Conservation (phyloP, 495 filamentous ascomycete species). For the Neurospora sp. region DNA sequence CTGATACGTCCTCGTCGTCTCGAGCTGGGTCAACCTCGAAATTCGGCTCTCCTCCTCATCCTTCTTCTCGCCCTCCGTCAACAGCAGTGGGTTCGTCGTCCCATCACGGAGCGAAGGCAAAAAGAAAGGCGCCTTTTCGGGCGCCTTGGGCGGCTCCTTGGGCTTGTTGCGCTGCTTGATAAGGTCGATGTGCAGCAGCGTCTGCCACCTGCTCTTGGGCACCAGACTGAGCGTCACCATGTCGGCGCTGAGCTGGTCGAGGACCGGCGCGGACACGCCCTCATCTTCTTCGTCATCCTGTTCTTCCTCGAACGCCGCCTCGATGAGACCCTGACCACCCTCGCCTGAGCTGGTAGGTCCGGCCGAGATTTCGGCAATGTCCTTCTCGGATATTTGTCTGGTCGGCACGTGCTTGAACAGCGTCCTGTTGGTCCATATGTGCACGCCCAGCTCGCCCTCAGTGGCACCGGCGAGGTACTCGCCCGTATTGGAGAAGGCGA, state of each 20-base stretch:
- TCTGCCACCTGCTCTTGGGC: constrained; percentile 87
- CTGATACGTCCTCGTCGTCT: constrained; percentile 29
- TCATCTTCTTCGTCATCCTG: constrained; percentile 37
- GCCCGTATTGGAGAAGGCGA: constrained; percentile 81
- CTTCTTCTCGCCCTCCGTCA: constrained; percentile 12
- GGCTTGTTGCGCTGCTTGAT: constrained; percentile 94
- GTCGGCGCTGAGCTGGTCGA: constrained; percentile 68
- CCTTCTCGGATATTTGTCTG: constrained; percentile 64
- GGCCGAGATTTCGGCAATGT: constrained; percentile 49
- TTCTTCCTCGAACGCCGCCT: constrained; percentile 58
- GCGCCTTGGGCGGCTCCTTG: constrained; percentile 78
- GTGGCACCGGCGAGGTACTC: constrained; percentile 88
- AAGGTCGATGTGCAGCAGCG: constrained; percentile 75
- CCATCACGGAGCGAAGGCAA: constrained; percentile 55
- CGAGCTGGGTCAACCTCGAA: constrained; percentile 32
- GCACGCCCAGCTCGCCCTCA: constrained; percentile 75
- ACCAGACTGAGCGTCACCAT: constrained; percentile 84
- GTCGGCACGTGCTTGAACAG: constrained; percentile 83
- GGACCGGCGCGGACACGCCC: constrained; percentile 33
- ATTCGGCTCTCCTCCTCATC: constrained; percentile 5
- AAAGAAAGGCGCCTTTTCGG: constrained; percentile 95
- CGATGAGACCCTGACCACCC: constrained; percentile 52
- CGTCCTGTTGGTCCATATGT: constrained; percentile 87
- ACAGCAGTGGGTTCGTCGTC: constrained; percentile 9
- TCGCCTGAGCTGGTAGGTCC: constrained; percentile 73